These are phyloP conservation scores for Phytophthora crassamura DNA, from an alignment of 352 stramenopile species.

Conservation along the genomic window DNA sequence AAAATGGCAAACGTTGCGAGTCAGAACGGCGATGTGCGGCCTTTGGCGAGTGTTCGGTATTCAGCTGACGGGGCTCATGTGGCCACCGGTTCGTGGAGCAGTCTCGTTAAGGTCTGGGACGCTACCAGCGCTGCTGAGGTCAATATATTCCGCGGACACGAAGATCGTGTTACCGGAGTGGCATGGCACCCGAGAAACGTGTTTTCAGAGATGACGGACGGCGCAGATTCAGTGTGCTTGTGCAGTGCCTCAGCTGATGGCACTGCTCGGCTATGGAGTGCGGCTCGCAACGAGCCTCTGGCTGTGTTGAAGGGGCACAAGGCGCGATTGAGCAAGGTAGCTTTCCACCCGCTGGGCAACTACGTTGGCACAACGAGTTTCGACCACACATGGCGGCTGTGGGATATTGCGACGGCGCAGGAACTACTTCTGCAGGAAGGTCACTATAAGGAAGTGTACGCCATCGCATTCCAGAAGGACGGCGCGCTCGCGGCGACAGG, in stretches of 20 bases:
- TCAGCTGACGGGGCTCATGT: constrained; percentile 67
- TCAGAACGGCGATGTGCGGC: constrained; percentile 95
- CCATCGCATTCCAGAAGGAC: constrained; percentile 96
- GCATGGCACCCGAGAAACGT: constrained; percentile 74
- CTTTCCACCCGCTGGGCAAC: constrained; percentile 94
- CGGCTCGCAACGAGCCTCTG: constrained; percentile 52
- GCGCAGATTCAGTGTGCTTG: constrained; percentile 63
- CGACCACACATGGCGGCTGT: constrained; percentile 98
- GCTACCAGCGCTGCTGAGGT: constrained; percentile 62
- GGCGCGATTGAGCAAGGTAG: constrained; percentile 84
- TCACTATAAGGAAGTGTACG: constrained; percentile 95
- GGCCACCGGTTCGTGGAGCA: constrained; percentile 94
- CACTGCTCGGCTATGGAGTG: constrained; percentile 82
- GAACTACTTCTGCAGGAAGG: constrained; percentile 97
- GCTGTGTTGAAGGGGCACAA: constrained; percentile 76
- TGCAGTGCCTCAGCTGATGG: constrained; percentile 82
- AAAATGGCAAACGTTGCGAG: constrained; percentile 91
- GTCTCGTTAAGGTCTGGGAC: constrained; percentile 96
- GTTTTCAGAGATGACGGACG: constrained; percentile 71
- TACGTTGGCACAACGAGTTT: constrained; percentile 96
- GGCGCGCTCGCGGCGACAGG: constrained; percentile 93
- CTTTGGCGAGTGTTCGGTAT: constrained; percentile 82
- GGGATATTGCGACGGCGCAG: constrained; percentile 94
- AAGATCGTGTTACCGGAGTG: constrained; percentile 88
- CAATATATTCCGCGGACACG: constrained; percentile 86